Percentiles rank a stretch among this genome's conserved stretches.
Evolutionary conservation across 768 basidiomycete genomes (phyloP).

Genomic region (Naematelia encephala): DNA sequence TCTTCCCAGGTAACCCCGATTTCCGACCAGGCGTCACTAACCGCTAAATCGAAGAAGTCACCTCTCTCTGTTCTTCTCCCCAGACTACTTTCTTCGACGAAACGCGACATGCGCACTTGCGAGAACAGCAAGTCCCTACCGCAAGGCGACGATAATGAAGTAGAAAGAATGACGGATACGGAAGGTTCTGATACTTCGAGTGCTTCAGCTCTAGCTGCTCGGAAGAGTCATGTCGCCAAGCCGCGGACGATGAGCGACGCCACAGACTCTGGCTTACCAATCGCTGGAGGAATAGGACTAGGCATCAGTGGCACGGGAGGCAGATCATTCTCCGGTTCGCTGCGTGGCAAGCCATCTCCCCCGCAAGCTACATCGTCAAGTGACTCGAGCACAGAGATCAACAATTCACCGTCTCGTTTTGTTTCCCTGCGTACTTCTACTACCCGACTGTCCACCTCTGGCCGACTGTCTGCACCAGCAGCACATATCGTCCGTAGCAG

Average conservation of each 20-base stretch:
- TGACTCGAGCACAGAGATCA: slow-evolving; percentile 27
- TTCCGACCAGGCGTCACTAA: slow-evolving; percentile 2
- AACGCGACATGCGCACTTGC: slow-evolving; percentile 8
- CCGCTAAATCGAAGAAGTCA: slow-evolving; percentile 8
- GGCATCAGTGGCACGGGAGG: background rate
- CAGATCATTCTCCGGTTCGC: background rate
- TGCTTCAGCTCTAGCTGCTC: background rate
- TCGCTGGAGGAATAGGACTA: background rate
- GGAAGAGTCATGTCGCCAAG: background rate
- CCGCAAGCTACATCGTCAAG: slow-evolving; percentile 6
- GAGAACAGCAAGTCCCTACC: background rate
- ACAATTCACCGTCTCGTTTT: slow-evolving; percentile 21
- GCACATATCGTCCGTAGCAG: slow-evolving; percentile 12
- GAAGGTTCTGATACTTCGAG: slow-evolving; percentile 12
- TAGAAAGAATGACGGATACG: slow-evolving; percentile 24
- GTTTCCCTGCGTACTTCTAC: slow-evolving; percentile 7
- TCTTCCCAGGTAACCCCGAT: background rate
- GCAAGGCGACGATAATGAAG: slow-evolving; percentile 2
- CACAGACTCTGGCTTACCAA: background rate
- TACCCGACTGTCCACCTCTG: background rate
- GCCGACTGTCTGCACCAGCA: background rate
- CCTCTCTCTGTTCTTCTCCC: slow-evolving; percentile 29
- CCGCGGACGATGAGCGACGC: background rate
- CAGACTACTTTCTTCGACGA: slow-evolving; percentile 28
- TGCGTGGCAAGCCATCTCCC: background rate